Base-by-base conservation (phyloP, 352 stramenopile species). In the Labyrinthula sp. region DNA sequence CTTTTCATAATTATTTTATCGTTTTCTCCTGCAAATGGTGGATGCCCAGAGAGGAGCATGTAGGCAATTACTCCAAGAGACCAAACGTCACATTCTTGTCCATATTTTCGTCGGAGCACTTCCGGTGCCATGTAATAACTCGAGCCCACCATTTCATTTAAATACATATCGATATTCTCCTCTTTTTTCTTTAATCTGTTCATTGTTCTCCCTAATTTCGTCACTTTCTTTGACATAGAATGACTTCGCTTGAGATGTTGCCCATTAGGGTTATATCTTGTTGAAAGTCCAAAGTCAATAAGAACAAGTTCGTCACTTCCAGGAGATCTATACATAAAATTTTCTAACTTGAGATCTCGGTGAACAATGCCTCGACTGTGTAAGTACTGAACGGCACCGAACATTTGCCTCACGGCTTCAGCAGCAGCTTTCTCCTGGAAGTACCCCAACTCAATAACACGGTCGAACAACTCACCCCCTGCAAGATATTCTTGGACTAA, bases 21-120 rank as follows among this genome's bases (percentile, higher is more conserved):
- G 29, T 78, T 88, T 45, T 87, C 79, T 34, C 84, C 85, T 48
- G 89, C 88, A 68, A 95, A 96, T 4, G 86, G 87, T 3, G 84
- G 74, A 54, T 92, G 90, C 15, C 87, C 81, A 40, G 75, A 89
- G n/a, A 93, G 64, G 48, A 93, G 63, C 27, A 92, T 87, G 67
- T 91, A 92, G 41, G 73, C 79, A 49, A 93, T 93, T 50, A 92
- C 77, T 30, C 81, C 81, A 30, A 93, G 81, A 52, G 73, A 85
- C 80, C 80, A 92, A 22, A 92, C 60, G 54, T 92, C 80, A 36
- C 80, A 91, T 22, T 34, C 34, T n/a, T 45, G 20, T 9, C 43
- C 43, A 15, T 52, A 52, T 25, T 52, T 52, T 14, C 43, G 40
- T 9, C 35, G 29, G 18, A 95, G 78, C 34, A 91, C 78, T 59